Evolutionary conservation across 352 stramenopile genomes (phyloP).

Genomic region (Phytophthora sp.): DNA sequence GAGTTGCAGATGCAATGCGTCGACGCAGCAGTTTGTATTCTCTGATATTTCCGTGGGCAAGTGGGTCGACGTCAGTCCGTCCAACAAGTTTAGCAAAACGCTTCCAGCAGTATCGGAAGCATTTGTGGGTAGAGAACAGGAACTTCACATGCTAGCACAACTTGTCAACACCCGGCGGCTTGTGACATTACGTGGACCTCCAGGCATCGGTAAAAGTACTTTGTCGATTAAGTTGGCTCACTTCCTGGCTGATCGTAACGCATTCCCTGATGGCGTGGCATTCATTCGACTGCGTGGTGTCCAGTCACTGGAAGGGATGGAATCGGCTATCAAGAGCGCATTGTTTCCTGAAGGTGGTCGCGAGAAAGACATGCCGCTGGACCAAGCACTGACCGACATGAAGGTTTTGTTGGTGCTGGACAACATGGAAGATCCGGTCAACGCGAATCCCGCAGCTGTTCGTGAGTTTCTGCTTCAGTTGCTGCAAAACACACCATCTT

Average conservation of each 20-base stretch:
- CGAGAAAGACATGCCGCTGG: constrained; percentile 69
- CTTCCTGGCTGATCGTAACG: constrained; percentile 74
- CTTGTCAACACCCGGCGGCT: constrained; percentile 66
- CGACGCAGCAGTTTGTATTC: constrained; percentile 68
- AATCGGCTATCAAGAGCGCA: constrained; percentile 73
- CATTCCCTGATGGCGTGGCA: constrained; percentile 75
- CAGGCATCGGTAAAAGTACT: constrained; percentile 82
- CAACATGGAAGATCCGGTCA: constrained; percentile 86
- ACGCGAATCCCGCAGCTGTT: constrained; percentile 59
- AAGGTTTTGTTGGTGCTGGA: constrained; percentile 78
- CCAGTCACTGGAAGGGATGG: constrained; percentile 73
- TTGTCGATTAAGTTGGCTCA: constrained; percentile 75
- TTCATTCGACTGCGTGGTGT: constrained; percentile 76
- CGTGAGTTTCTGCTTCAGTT: constrained; percentile 71
- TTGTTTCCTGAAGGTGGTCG: constrained; percentile 67
- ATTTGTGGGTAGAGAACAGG: constrained; percentile 78
- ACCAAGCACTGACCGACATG: constrained; percentile 59
- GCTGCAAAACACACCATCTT: constrained; percentile 61
- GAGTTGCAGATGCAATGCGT: constrained; percentile 59
- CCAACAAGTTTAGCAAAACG: constrained; percentile 75
- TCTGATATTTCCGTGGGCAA: constrained; percentile 75
- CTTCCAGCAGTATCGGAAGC: constrained; percentile 67
- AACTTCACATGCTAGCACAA: constrained; percentile 71
- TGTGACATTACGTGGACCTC: constrained; percentile 74
- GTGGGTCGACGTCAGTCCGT: constrained; percentile 76